Evolutionary conservation across 1,284 basidiomycete genomes (phyloP).

Genomic region (Trichosporon ovoides): DNA sequence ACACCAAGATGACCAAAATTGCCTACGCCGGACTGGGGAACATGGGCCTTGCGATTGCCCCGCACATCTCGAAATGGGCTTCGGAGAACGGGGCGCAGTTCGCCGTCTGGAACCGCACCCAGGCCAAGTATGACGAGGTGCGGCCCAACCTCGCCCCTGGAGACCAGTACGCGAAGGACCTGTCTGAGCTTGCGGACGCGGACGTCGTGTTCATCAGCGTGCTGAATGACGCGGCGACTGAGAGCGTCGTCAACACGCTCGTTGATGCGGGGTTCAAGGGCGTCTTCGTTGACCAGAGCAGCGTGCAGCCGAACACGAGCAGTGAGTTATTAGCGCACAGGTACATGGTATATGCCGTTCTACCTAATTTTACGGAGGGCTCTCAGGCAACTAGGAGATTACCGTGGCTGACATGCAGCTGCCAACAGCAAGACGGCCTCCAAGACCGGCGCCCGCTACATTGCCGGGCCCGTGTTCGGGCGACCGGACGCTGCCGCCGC

Average conservation of each 20-base stretch:
- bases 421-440: slow-evolving; percentile 24
- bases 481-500: slow-evolving; percentile 31
- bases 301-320: slow-evolving; percentile 30
- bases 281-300: slow-evolving; percentile 34
- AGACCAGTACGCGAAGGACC: slow-evolving; percentile 13
- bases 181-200: slow-evolving; percentile 23
- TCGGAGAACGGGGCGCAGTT: slow-evolving; percentile 14
- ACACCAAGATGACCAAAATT: slow-evolving; percentile 14
- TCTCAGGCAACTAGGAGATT: too few species aligned
- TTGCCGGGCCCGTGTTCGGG: slow-evolving; percentile 36
- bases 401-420: slow-evolving; percentile 16
- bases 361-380: too few species aligned
- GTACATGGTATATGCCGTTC: too few species aligned
- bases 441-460: slow-evolving; percentile 26
- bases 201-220: slow-evolving; percentile 28
- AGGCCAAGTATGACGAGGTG: slow-evolving; percentile 29
- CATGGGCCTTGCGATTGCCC: slow-evolving; percentile 32
- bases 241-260: slow-evolving; percentile 26
- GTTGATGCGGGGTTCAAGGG: slow-evolving; percentile 12
- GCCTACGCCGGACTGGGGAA: slow-evolving; percentile 38
- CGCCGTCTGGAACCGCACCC: slow-evolving; percentile 34
- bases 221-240: slow-evolving; percentile 33
- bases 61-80: slow-evolving; percentile 29
- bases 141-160: slow-evolving; percentile 10
- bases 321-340: slow-evolving; percentile 29